phyloP scores from a whole-genome alignment of 192 early-diverging fungal genomes.

The Obelidium mucronatum region DNA sequence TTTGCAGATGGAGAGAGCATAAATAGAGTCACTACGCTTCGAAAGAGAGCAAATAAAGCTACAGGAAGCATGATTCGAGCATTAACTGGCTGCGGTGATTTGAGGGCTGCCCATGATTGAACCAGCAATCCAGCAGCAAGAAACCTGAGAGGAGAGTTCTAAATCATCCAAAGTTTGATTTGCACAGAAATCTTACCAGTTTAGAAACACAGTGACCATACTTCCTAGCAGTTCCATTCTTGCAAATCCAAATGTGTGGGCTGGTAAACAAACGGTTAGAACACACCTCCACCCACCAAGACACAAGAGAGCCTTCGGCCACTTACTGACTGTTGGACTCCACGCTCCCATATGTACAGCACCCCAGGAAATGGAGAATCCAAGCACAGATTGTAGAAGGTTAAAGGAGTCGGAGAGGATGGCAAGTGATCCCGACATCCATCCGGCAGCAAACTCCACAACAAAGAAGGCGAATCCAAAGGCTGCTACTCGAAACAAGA shows the following conservation, averaged over 20 bases:
- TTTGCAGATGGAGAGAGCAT: constrained; percentile 15
- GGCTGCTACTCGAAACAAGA: not conserved
- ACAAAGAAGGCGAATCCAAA: constrained; percentile 63
- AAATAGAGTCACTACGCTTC: constrained; percentile 64
- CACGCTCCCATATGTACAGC: constrained; percentile 53
- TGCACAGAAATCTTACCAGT: not conserved
- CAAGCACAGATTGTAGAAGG: constrained; percentile 67
- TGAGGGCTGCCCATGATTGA: constrained; percentile 68
- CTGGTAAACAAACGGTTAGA: constrained; percentile 53
- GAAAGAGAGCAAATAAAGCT: constrained; percentile 66
- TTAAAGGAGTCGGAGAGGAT: constrained; percentile 73
- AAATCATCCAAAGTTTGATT: not conserved
- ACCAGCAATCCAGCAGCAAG: constrained; percentile 52
- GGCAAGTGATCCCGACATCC: constrained; percentile 57
- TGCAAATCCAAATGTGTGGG: constrained; percentile 72
- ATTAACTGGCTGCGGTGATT: constrained; percentile 63
- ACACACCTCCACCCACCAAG: too few relatives aligned
- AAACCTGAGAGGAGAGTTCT: not conserved
- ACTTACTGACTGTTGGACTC: not conserved
- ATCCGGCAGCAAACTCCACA: constrained; percentile 64
- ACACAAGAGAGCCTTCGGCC: not conserved
- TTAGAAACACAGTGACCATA: not conserved
- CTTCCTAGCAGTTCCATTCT: constrained; percentile 72
- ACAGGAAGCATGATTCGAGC: constrained; percentile 72
- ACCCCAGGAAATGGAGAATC: constrained; percentile 68